phyloP scores from a whole-genome alignment of 1,284 basidiomycete species.

The Agroathelia rolfsii region DNA sequence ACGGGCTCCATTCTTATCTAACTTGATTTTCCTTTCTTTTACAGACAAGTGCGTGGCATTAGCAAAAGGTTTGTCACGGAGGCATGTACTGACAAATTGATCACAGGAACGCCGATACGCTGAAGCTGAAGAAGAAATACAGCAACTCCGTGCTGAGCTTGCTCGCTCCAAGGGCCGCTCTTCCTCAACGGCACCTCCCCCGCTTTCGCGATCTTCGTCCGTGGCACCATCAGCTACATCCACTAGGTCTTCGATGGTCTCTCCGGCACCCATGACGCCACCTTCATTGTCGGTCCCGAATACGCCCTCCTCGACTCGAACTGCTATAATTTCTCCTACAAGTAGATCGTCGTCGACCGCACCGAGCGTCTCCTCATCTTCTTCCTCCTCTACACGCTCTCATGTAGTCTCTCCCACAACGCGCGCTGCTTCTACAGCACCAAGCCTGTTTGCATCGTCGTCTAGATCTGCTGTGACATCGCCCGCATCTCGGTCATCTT shows the following conservation, averaged over 20 bases:
- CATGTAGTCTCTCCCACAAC: too few species aligned
- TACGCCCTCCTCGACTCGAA: slow-evolving; percentile 28
- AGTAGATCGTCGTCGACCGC: too few species aligned
- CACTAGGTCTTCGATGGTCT: slow-evolving; percentile 10
- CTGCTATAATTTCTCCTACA: too few species aligned
- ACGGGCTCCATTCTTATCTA: slow-evolving; percentile 10
- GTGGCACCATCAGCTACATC: slow-evolving; percentile 9
- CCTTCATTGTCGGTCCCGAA: slow-evolving; percentile 24
- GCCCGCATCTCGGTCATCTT: too few species aligned
- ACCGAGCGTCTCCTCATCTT: too few species aligned
- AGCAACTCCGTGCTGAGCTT: slow-evolving; percentile 54
- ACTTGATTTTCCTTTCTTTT: slow-evolving; percentile 15
- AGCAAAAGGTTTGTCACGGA: not conserved
- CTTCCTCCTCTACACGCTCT: too few species aligned
- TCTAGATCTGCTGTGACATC: too few species aligned
- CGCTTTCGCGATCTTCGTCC: slow-evolving; percentile 15
- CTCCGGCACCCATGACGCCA: slow-evolving; percentile 13
- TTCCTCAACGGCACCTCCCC: slow-evolving; percentile 26
- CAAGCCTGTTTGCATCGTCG: too few species aligned
- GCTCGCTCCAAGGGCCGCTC: slow-evolving; percentile 38
- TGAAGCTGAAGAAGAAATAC: slow-evolving; percentile 61
- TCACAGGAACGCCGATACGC: slow-evolving; percentile 47
- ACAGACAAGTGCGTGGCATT: slow-evolving; percentile 20
- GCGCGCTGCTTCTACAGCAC: too few species aligned
- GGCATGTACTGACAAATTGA: slow-evolving; percentile 6